Evolutionary conservation across 805 yeast genomes (phyloP).

Genomic region (Ogataea kodamae): DNA sequence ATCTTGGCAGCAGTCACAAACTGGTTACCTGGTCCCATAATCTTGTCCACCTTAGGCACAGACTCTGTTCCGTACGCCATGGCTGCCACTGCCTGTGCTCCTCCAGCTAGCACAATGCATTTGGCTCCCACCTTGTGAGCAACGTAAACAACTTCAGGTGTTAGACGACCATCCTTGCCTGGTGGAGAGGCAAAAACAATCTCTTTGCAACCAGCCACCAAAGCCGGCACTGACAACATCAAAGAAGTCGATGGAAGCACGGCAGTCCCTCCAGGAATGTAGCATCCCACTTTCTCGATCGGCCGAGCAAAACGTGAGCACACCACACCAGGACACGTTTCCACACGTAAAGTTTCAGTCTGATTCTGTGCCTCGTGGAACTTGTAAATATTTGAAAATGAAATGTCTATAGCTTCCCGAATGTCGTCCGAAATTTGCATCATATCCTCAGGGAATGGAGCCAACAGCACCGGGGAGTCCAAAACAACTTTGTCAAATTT

Average conservation of each 20-base stretch:
- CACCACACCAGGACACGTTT: conserved; percentile 89
- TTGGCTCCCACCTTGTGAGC: conserved; percentile 94
- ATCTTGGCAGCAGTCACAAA: conserved; percentile 99
- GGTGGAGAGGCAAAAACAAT: conserved; percentile 96
- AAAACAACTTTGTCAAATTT: conserved; percentile 86
- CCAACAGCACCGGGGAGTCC: conserved; percentile 67
- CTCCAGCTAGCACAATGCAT: conserved; percentile 92
- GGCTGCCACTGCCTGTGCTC: conserved; percentile 98
- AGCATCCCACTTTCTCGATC: conserved; percentile 89
- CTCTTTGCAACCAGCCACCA: conserved; percentile 94
- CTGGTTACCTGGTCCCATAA: conserved; percentile 98
- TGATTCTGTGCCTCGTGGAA: conserved; percentile 94
- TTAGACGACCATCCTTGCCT: conserved; percentile 82
- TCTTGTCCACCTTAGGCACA: conserved; percentile 92
- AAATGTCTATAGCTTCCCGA: conserved; percentile 81
- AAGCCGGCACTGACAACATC: conserved; percentile 98
- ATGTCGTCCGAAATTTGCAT: conserved; percentile 72
- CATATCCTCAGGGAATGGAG: conserved; percentile 80
- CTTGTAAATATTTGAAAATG: conserved; percentile 81
- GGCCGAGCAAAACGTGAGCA: conserved; percentile 96
- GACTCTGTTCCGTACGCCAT: conserved; percentile 97
- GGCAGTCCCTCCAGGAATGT: conserved; percentile 99
- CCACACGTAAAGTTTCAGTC: conserved; percentile 69
- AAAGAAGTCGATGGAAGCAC: conserved; percentile 95
- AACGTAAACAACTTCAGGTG: conserved; percentile 96